A percentile compares a stretch with the other conserved stretches of the same genome.
Conservation (phyloP, 768 basidiomycete genomes). For the Collybia mongolica region DNA sequence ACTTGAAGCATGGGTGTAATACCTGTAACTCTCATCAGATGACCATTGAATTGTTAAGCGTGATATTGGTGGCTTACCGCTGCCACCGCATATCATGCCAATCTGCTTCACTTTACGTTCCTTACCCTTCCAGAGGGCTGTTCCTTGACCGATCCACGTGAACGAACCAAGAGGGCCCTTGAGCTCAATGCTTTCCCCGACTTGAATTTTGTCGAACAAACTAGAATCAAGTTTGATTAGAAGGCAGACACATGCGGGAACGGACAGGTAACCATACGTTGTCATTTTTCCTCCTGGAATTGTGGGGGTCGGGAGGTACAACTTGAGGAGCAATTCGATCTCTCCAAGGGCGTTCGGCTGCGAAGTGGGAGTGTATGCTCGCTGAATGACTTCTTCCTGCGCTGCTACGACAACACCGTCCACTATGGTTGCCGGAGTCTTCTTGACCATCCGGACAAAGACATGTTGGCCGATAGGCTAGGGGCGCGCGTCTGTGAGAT, state of each 20-base stretch:
- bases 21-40: not conserved
- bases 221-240: too few species aligned
- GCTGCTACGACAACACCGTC: slow-evolving; percentile 3
- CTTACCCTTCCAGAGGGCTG: slow-evolving; percentile 33
- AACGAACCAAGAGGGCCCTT: slow-evolving; percentile 64
- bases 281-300: not conserved
- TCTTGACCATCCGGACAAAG: slow-evolving; percentile 45
- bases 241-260: too few species aligned
- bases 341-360: slow-evolving; percentile 35
- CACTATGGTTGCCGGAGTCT: slow-evolving; percentile 17
- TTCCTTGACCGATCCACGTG: slow-evolving; percentile 43
- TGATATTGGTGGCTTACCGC: slow-evolving; percentile 27
- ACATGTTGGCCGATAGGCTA: slow-evolving; percentile 57
- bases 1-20: slow-evolving; percentile 63
- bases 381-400: slow-evolving; percentile 41
- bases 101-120: slow-evolving; percentile 35
- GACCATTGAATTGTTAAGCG: not conserved
- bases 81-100: slow-evolving; percentile 59
- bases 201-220: slow-evolving; percentile 34
- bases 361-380: slow-evolving; percentile 64
- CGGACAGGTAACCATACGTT: not conserved
- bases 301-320: not conserved
- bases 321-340: slow-evolving; percentile 54
- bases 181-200: slow-evolving; percentile 51
- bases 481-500: too few species aligned